A percentile compares a stretch with the other conserved stretches of the same genome.
Evolutionary conservation across 176 grass and related monocot species (phyloP).

Genomic region (Bolboschoenus planiculmis): DNA sequence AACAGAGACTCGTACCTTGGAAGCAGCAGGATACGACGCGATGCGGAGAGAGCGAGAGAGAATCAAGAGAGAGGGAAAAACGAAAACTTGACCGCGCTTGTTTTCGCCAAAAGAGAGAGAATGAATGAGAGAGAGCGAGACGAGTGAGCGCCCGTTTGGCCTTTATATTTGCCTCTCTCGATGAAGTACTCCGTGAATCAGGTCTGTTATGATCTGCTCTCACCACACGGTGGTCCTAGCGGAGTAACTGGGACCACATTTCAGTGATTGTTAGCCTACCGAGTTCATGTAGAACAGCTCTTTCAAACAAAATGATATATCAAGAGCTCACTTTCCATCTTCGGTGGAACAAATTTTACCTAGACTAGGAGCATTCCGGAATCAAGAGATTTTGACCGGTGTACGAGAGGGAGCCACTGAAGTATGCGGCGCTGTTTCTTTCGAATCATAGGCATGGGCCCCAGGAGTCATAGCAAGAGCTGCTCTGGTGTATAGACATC

Average conservation of each 20-base stretch:
- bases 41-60: background rate
- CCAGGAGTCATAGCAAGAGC: background rate
- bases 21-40: background rate
- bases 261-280: background rate
- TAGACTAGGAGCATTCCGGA: background rate
- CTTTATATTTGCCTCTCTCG: constrained; percentile 5
- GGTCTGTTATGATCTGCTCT: background rate
- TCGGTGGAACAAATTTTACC: background rate
- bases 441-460: background rate
- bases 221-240: background rate
- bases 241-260: background rate
- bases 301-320: background rate
- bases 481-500: background rate
- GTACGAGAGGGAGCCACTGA: background rate
- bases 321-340: background rate
- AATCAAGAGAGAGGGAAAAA: constrained; percentile 2
- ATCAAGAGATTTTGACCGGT: background rate
- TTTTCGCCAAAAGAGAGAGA: constrained; percentile 8
- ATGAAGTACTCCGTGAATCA: background rate
- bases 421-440: background rate
- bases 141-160: background rate
- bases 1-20: background rate
- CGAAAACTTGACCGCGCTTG: constrained; percentile 26
- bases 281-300: background rate
- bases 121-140: background rate